phyloP scores from a whole-genome alignment of 805 yeast genomes.

The Saccharomyces jurei region DNA sequence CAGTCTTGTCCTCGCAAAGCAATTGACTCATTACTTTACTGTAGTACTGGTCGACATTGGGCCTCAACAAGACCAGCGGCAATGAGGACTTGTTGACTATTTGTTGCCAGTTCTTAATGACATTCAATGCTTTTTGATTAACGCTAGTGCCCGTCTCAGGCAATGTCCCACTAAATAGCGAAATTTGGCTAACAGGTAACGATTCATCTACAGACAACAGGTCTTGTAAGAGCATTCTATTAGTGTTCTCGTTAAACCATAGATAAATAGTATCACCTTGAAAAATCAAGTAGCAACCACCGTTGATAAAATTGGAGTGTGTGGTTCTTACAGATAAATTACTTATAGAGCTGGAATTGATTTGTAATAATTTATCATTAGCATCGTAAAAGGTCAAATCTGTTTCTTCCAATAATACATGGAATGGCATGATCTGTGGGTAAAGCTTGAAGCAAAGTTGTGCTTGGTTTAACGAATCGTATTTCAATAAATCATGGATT shows the following conservation, averaged over 20 bases:
- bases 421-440: slow-evolving; percentile 73
- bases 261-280: slow-evolving; percentile 53
- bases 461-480: slow-evolving; percentile 42
- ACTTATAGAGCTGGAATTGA: slow-evolving; percentile 37
- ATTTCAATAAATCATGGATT: slow-evolving; percentile 39
- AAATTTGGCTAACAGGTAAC: slow-evolving; percentile 16
- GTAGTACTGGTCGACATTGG: slow-evolving; percentile 27
- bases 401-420: slow-evolving; percentile 44
- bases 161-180: slow-evolving; percentile 38
- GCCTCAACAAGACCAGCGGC: slow-evolving; percentile 26
- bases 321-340: slow-evolving; percentile 34
- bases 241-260: slow-evolving; percentile 64
- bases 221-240: slow-evolving; percentile 60
- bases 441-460: slow-evolving; percentile 59
- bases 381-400: slow-evolving; percentile 46
- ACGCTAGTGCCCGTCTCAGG: slow-evolving; percentile 67
- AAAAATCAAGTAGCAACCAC: slow-evolving; percentile 74
- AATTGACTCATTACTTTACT: slow-evolving; percentile 38
- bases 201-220: slow-evolving; percentile 53
- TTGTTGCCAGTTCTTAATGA: slow-evolving; percentile 43
- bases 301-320: slow-evolving; percentile 39
- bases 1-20: slow-evolving; percentile 66
- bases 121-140: slow-evolving; percentile 56
- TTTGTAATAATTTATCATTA: slow-evolving; percentile 35
- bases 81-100: slow-evolving; percentile 14